Percentiles rank a stretch among this genome's conserved stretches.
These are phyloP conservation scores for Tricholoma matsutake DNA, from an alignment of 768 basidiomycete genomes.

Conservation along the genomic window DNA sequence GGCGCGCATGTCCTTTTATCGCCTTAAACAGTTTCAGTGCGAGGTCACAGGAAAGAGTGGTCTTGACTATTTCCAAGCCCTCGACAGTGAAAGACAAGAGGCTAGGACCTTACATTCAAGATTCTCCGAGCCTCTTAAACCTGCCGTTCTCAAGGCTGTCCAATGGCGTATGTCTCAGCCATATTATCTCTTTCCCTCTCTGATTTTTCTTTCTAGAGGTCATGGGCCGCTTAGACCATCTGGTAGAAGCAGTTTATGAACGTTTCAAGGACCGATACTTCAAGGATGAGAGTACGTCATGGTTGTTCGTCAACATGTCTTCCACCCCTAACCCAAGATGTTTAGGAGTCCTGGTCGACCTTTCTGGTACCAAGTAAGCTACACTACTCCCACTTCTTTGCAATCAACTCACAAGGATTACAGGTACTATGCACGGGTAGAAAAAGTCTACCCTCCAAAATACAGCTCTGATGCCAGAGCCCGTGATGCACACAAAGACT, in stretches of 20 bases:
- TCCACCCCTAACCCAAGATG: conserved; percentile 14
- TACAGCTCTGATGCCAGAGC: conserved; percentile 43
- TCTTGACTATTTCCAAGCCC: conserved; percentile 91
- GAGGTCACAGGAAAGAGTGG: conserved; percentile 95
- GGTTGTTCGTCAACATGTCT: conserved; percentile 4
- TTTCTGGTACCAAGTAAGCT: conserved; percentile 79
- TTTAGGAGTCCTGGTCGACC: conserved; percentile 81
- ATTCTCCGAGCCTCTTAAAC: conserved; percentile 91
- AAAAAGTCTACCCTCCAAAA: conserved; percentile 73
- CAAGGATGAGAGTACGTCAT: conserved; percentile 76
- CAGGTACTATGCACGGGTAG: conserved; percentile 81
- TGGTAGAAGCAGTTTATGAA: conserved; percentile 93
- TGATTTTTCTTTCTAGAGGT: conserved; percentile 63
- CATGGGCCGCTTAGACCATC: conserved; percentile 90
- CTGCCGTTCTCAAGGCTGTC: conserved; percentile 85
- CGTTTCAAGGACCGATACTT: conserved; percentile 97
- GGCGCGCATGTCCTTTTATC: conserved; percentile 92
- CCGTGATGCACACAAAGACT: conserved; percentile 49
- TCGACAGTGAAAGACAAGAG: conserved; percentile 89
- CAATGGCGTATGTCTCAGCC: conserved; percentile 86
- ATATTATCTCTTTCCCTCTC: conserved; percentile 13
- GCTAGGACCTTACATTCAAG: conserved; percentile 84
- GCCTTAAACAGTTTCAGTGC: conserved; percentile 92
- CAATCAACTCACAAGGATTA: conserved; percentile 14
- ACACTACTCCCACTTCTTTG: conserved; percentile 1